A percentile compares a stretch with the other conserved stretches of the same genome.
phyloP scores from a whole-genome alignment of 306 rosid genomes.

The Myrica gale region DNA sequence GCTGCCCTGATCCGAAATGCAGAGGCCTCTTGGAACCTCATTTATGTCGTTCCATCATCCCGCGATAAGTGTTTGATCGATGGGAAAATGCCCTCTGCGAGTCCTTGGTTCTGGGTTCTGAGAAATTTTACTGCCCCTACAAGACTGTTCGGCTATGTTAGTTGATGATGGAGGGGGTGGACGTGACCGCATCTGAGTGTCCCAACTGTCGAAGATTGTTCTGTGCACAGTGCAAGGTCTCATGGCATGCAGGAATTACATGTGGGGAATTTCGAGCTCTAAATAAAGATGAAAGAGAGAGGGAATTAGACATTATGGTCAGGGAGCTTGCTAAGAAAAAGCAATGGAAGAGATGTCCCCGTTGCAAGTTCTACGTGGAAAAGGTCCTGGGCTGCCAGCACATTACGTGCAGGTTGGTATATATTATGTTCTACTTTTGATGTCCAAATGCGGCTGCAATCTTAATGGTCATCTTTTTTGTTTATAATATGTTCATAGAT shows the following conservation, averaged over 20 bases:
- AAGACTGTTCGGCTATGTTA: constrained; percentile 49
- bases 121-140: constrained; percentile 53
- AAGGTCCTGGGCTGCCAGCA: constrained; percentile 41
- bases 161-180: constrained; percentile 38
- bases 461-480: too few species aligned
- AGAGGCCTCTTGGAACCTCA: constrained; percentile 42
- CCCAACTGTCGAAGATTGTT: constrained; percentile 53
- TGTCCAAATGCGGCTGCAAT: background rate
- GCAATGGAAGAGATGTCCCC: constrained; percentile 54
- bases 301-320: constrained; percentile 47
- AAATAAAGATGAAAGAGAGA: constrained; percentile 25
- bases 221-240: constrained; percentile 54
- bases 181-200: constrained; percentile 52
- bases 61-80: constrained; percentile 50
- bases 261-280: constrained; percentile 40
- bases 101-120: constrained; percentile 32
- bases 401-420: constrained; percentile 51
- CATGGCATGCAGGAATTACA: constrained; percentile 55
- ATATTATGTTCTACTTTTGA: background rate
- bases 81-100: constrained; percentile 59
- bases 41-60: constrained; percentile 32
- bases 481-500: too few species aligned
- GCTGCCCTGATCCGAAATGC: constrained; percentile 59
- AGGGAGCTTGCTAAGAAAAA: constrained; percentile 45
- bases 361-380: constrained; percentile 52